Evolutionary conservation across 495 filamentous ascomycete species (phyloP), one percentile per base, ranked within the genome.

Genomic region (Tuber indicum): DNA sequence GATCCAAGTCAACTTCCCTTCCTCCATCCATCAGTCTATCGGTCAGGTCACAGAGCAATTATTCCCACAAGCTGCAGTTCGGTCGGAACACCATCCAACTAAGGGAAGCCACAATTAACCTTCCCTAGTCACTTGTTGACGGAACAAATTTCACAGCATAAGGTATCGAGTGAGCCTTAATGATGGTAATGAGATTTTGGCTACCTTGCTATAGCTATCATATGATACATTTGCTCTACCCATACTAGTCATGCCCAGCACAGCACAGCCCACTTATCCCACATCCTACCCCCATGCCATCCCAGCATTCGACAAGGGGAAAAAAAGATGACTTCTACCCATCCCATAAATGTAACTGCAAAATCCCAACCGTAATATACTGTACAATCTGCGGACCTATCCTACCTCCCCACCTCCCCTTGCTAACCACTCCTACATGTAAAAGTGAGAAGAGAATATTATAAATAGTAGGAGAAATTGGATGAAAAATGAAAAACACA

Each of bases 281-380:
- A 62, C 10, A 62, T 62, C n/a, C n/a, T 62, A 62, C 10, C 58
- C 23, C 23, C 49, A 58, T n/a, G 49, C 49, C 5, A 62, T 16
- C 3, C 58, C 12, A 66, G 58, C 58, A 66, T 26, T 66, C 26
- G 58, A 36, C 58, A 36, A 66, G 58, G 14, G 32, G 58, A 36
- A 66, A 66, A 66, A 66, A 66, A 66, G n/a, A 66, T 36, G 32
- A 66, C 26, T 10, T 66, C 26, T 66, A 66, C 58, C 58, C 58
- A 66, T 66, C 58, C 58, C 58, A 16, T 66, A 66, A 66, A 66
- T 66, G 58, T 66, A 66, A 66, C 58, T 36, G 58, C 58, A 36
- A 36, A 66, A 66, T 66, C 58, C 58, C 26, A 32, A 26, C 58
- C 58, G 26, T 66, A 66, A 66, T 36, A 66, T 66, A 66, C 58